Evolutionary conservation across 768 basidiomycete genomes (phyloP).

Genomic region (Pisolithus albus): DNA sequence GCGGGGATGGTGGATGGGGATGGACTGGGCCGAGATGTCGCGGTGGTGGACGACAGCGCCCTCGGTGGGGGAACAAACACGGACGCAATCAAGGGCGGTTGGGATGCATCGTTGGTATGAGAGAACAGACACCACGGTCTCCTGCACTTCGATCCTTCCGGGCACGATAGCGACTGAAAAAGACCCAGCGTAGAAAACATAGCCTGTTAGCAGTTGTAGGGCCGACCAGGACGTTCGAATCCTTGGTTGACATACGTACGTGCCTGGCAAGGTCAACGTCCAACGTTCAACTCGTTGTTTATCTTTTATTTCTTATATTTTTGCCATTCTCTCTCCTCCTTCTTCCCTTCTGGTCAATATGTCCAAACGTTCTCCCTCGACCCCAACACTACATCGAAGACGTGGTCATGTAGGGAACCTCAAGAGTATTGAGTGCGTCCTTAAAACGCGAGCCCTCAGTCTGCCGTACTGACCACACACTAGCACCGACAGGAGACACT

Average conservation of each 20-base stretch:
- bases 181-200: constrained; percentile 64
- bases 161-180: constrained; percentile 57
- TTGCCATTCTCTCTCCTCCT: not conserved
- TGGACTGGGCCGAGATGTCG: constrained; percentile 9
- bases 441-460: not conserved
- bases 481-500: constrained; percentile 50
- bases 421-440: constrained; percentile 25
- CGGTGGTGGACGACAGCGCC: constrained; percentile 7
- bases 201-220: not conserved
- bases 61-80: constrained; percentile 3
- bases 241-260: not conserved
- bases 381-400: constrained; percentile 5
- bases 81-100: constrained; percentile 16
- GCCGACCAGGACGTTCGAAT: not conserved
- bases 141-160: constrained; percentile 42
- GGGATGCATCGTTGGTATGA: constrained; percentile 39
- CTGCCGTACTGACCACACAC: constrained; percentile 2
- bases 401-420: constrained; percentile 4
- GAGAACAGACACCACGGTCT: constrained; percentile 60
- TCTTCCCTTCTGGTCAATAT: not conserved
- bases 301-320: not conserved
- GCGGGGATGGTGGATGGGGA: constrained; percentile 34
- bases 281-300: no score
- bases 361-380: not conserved
- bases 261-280: no score